Evolutionary conservation across 2,329 filamentous ascomycete genomes (phyloP), one percentile per base, ranked within the genome.

Genomic region (Cercospora sp.): DNA sequence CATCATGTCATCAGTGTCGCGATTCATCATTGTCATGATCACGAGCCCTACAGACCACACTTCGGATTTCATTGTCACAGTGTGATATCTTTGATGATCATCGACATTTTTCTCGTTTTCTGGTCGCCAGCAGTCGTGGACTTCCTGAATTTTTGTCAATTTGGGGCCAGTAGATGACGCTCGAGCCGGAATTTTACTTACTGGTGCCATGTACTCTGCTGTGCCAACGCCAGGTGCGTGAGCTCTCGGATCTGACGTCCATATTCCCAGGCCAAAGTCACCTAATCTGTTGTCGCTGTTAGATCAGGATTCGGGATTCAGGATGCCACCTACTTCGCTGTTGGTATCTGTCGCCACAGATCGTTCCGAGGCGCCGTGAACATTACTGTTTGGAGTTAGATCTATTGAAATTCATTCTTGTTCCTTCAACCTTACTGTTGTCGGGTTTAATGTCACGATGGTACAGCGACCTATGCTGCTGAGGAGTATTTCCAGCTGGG

Each of bases 401-500:
- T 18, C 9, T 45, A 13, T 3, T 55, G 9, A 32, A 32, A 3
- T 12, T 12, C 10, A 21, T 16, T 10, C 12, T 12, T 26, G 9
- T 13, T 21, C 8, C 5, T 34, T 60, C 28, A 18, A 30, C 5
- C 57, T 32, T 32, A 60, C 57, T 12, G n/a, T 60, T 60, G 9
- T 34, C n/a, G 13, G 66, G 63, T 30, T 68, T 68, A 34, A 68
- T 43, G 28, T 68, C 66, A 3, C 43, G 58, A 37, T 68, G 63
- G 3, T 49, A 34, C 24, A 16, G n/a, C 24, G 49, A n/a, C 16
- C 28, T 32, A 3, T 16, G 28, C 8, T 40, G 21, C 6, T 18
- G 49, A 28, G 26, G 26, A 55, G 49, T 2, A 26, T 1, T 24
- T 9, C 34, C 16, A 32, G 13, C 18, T n/a, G 61, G 61, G 8